Base-by-base conservation (phyloP, 1,139 yeast genomes). In the Lodderomyces parapsilosis region DNA sequence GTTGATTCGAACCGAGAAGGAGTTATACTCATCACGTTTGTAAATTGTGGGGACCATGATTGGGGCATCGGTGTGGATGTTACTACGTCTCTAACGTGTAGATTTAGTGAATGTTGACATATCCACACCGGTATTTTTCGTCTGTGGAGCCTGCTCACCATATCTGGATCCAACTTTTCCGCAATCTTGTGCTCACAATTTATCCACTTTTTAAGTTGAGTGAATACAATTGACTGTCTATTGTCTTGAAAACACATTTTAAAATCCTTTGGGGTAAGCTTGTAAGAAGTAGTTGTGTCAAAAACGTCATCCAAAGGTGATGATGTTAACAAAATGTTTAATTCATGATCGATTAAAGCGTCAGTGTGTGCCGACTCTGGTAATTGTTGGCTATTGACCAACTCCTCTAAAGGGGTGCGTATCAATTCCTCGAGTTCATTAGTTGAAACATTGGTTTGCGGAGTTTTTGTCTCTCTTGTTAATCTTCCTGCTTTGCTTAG, bases 1-100 rank as follows among this genome's bases (percentile, higher is more conserved):
- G 50, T 62, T 1, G 74, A 63, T 31, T 62, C 63, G 36, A 66
- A 60, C 7, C 49, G 46, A 2, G 71, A 71, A 36, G 49, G 56
- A 11, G 54, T 48, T 15, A 61, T 46, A 44, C 59, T 60, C 24
- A 64, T 51, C 1, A 58, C 49, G 7, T 43, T 39, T 8, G 40
- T 34, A 9, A 35, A 20, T 28, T 24, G 30, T 1, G 38, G 20
- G 14, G 51, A 41, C 14, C 52, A 45, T 27, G 45, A 31, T 14
- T 57, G 41, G 14, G 55, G 49, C 40, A 44, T 38, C 13, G 55
- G 54, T 4, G 55, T 52, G 2, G 55, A 52, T 2, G 51, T 47
- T 2, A 40, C 25, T 18, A 46, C 24, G 10, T 37, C 43, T 8
- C 38, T 42, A 6, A 19, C 33, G 34, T 43, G 42, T 32, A 51